phyloP scores from a whole-genome alignment of 208 protist genomes.

The Trypanosoma avium region DNA sequence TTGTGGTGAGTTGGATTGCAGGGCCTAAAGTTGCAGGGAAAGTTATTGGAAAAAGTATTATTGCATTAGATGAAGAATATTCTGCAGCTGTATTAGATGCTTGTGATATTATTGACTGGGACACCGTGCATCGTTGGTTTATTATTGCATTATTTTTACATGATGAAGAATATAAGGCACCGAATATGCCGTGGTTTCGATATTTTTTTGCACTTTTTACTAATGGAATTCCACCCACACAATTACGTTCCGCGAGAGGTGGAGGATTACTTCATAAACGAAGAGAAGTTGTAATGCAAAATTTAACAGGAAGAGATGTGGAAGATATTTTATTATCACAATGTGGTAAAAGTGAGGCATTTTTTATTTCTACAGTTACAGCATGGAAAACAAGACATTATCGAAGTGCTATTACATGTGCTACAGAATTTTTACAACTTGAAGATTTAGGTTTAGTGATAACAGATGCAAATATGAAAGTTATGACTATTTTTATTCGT shows the following conservation, averaged over 20 bases:
- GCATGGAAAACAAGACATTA: constrained; percentile 58
- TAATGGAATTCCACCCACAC: not conserved
- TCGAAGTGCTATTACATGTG: constrained; percentile 50
- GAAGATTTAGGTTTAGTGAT: constrained; percentile 8
- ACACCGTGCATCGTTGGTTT: constrained; percentile 60
- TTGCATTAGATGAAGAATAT: constrained; percentile 26
- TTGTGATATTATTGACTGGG: constrained; percentile 47
- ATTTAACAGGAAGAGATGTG: constrained; percentile 32
- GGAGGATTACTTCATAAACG: not conserved
- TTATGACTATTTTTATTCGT: constrained; percentile 45
- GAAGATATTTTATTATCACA: constrained; percentile 51
- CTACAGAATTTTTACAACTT: constrained; percentile 14
- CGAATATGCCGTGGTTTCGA: constrained; percentile 58
- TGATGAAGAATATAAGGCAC: constrained; percentile 36
- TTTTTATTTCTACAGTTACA: constrained; percentile 56
- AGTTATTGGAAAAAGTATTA: constrained; percentile 10
- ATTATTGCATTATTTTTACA: constrained; percentile 52
- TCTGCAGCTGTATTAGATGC: constrained; percentile 33
- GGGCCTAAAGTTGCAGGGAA: not conserved
- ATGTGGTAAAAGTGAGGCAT: constrained; percentile 45
- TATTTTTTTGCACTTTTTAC: constrained; percentile 49
- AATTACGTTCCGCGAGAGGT: no score
- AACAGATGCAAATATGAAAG: constrained; percentile 3
- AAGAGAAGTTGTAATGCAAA: not conserved
- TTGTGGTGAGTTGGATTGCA: constrained; percentile 14